Percentiles rank a stretch among this genome's conserved stretches.
Evolutionary conservation across 257 asterid genomes (phyloP).

Genomic region (Pogostemon cablin): DNA sequence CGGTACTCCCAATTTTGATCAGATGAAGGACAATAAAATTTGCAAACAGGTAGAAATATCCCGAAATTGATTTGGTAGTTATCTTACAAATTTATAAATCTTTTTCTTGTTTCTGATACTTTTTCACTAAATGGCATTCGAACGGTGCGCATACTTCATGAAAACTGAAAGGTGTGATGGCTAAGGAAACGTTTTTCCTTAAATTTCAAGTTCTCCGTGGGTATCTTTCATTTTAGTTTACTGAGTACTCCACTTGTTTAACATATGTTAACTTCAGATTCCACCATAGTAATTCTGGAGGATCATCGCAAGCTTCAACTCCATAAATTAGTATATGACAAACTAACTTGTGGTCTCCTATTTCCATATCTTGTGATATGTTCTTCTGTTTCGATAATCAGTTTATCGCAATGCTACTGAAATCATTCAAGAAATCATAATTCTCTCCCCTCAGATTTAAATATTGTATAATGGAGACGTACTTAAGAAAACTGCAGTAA

Average conservation of each 20-base stretch:
- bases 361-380: not conserved
- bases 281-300: not conserved
- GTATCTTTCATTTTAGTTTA: no score
- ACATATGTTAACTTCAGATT: not conserved
- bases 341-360: constrained; percentile 6
- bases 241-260: not conserved
- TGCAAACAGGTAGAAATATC: constrained; percentile 79
- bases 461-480: not conserved
- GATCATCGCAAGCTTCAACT: not conserved
- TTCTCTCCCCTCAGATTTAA: not conserved
- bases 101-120: not conserved
- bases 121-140: not conserved
- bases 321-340: not conserved
- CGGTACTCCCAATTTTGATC: constrained; percentile 87
- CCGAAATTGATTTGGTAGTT: constrained; percentile 1
- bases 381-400: not conserved
- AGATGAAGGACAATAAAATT: constrained; percentile 75
- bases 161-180: no score
- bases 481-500: not conserved
- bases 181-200: no score
- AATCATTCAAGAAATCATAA: not conserved
- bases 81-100: not conserved
- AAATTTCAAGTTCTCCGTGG: no score
- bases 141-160: no score
- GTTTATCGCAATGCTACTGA: not conserved